A percentile compares a stretch with the other conserved stretches of the same genome.
phyloP scores from a whole-genome alignment of 768 basidiomycete species.

The Boletus rubescentipes region DNA sequence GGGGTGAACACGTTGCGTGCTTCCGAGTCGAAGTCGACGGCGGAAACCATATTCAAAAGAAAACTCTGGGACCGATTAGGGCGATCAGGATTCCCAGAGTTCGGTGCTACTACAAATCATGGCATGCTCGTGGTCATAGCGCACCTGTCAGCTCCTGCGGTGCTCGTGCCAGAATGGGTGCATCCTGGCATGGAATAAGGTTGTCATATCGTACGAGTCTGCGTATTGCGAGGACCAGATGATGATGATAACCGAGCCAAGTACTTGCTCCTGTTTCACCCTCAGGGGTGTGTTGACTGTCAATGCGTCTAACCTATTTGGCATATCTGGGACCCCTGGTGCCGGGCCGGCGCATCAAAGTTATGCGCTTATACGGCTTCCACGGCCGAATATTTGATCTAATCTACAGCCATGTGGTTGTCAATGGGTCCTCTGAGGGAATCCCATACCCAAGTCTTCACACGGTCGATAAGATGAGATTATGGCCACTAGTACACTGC shows the following conservation, averaged over 20 bases:
- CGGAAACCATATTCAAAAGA: neutral
- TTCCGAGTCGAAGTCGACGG: conserved; percentile 12
- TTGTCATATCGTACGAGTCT: conserved; percentile 3
- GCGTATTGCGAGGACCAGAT: neutral
- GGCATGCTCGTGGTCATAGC: neutral
- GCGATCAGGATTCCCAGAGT: neutral
- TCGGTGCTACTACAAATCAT: neutral
- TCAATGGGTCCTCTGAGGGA: too few species aligned
- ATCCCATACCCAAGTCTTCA: neutral
- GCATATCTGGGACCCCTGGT: neutral
- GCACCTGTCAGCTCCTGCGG: neutral
- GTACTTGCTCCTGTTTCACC: neutral
- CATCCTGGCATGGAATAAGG: conserved; percentile 2
- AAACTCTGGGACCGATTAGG: neutral
- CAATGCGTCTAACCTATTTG: neutral
- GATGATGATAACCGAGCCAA: neutral
- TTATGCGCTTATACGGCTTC: conserved; percentile 1
- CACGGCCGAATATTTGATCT: neutral
- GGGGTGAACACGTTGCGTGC: neutral
- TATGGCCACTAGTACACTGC: neutral
- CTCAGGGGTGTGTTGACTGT: neutral
- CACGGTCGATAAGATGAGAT: conserved; percentile 1
- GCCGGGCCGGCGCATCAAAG: conserved; percentile 1
- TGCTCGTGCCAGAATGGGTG: neutral
- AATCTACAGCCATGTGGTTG: conserved; percentile 3